These are phyloP conservation scores for Asterella californica DNA, from an alignment of 225 moss, liverwort and hornwort species.

Conservation along the genomic window DNA sequence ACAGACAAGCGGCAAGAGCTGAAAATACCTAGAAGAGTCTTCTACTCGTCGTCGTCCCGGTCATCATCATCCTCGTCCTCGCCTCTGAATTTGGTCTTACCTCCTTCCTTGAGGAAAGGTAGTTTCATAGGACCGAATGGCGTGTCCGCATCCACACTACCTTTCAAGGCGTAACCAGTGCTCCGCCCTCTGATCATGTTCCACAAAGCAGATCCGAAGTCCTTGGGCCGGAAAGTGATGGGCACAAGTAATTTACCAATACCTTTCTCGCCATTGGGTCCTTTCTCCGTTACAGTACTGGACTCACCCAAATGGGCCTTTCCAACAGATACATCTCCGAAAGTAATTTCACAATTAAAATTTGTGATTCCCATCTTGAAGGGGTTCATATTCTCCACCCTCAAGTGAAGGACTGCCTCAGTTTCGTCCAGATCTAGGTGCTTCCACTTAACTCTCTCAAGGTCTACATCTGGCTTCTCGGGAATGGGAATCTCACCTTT, in stretches of 20 bases:
- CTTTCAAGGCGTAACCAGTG: constrained; percentile 70
- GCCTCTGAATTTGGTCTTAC: constrained; percentile 62
- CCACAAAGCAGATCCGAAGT: constrained; percentile 88
- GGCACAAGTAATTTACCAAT: constrained; percentile 49
- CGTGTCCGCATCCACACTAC: constrained; percentile 68
- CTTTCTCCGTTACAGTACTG: constrained; percentile 51
- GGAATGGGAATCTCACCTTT: constrained; percentile 81
- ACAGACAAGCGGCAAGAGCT: background rate
- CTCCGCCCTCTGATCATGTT: constrained; percentile 69
- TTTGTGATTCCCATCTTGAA: constrained; percentile 73
- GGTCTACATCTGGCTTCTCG: constrained; percentile 81
- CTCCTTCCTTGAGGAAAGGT: constrained; percentile 69
- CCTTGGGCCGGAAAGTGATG: constrained; percentile 78
- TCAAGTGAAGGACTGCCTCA: constrained; percentile 59
- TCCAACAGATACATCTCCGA: constrained; percentile 63
- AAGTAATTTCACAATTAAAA: constrained; percentile 50
- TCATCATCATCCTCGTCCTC: constrained; percentile 52
- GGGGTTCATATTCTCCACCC: constrained; percentile 72
- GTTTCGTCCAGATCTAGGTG: constrained; percentile 74
- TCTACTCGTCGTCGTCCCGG: constrained; percentile 20
- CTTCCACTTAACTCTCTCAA: constrained; percentile 77
- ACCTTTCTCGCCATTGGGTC: constrained; percentile 30
- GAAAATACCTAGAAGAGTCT: constrained; percentile 4
- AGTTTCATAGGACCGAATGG: constrained; percentile 79
- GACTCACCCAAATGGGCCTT: constrained; percentile 45